Conservation (phyloP, 164 flowering plant genomes). For the Stephania cephalantha region DNA sequence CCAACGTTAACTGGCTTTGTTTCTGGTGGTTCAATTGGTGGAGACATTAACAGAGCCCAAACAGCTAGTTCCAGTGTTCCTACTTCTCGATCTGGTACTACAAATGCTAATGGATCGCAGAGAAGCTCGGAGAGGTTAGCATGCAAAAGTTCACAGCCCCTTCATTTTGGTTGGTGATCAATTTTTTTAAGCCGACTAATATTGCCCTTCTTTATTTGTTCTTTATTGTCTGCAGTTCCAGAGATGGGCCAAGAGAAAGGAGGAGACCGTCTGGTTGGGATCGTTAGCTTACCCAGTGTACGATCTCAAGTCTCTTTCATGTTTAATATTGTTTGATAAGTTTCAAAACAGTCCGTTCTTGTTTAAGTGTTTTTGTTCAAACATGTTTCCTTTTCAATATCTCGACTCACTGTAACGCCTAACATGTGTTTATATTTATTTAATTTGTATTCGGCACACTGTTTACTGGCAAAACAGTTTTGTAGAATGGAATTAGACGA, state of each 20-base stretch:
- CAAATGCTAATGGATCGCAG: conserved; percentile 33
- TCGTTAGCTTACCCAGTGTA: conserved; percentile 23
- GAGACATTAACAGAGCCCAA: conserved; percentile 38
- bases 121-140: conserved; percentile 49
- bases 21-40: conserved; percentile 93
- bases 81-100: conserved; percentile 26
- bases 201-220: conserved; percentile 6
- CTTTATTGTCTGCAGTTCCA: conserved; percentile 43
- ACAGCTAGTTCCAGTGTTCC: conserved; percentile 26
- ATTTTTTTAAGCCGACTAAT: not conserved
- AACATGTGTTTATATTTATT: not conserved
- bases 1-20: conserved; percentile 78
- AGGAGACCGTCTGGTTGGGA: conserved; percentile 96
- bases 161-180: not conserved
- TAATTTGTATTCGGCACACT: not conserved
- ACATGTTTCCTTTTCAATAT: not conserved
- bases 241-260: conserved; percentile 71
- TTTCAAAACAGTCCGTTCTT: not conserved
- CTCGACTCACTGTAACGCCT: not conserved
- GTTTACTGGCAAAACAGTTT: not conserved
- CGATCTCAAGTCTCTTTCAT: not conserved
- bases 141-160: conserved; percentile 7
- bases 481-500: not conserved
- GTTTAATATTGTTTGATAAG: not conserved
- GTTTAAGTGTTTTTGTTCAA: not conserved